Evolutionary conservation across 2,329 filamentous ascomycete genomes (phyloP), one percentile per base, ranked within the genome.

Genomic region (Xylariaceae sp.): DNA sequence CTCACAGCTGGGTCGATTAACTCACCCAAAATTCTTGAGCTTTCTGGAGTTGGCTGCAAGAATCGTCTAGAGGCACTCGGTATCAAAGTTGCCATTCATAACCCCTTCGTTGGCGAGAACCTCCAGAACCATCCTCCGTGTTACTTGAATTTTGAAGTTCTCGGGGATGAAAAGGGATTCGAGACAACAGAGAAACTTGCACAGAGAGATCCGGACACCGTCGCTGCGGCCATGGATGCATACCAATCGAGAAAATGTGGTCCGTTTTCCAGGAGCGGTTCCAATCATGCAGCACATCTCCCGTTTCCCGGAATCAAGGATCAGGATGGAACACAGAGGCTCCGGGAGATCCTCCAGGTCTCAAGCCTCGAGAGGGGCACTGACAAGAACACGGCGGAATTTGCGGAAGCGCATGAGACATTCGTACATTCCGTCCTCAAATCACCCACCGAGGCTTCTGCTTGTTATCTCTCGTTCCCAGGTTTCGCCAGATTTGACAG

Each of bases 1-100:
- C 44, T 81, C 3, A 69, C 71, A 1, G 75, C 74, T 5, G 78
- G 78, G 2, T 65, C 72, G 0, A 70, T 79, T 56, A 73, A 77
- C 50, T 72, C 73, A 0, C 76, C 79, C 3, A 70, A 74, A 18
- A 63, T 81, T 23, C 70, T 81, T 4, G 73, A 80, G 59, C 67
- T 77, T 6, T 78, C 75, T 2, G 75, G 76, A 1, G 70, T 79
- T 44, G 77, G 77, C 19, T 58, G 69, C 6, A 65, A 61, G 21
- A 57, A 56, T 1, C 65, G 75, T 4, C 66, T 80, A 0, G 60
- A 68, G 14, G 62, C 67, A 48, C 65, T 68, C 5, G 67, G 64
- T 3, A 68, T 75, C 16, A 55, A 67, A 2, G 58, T 72, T 2
- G 51, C 75, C 2, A 64, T 73, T 4, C 66, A 76, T 40, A 67